These are phyloP conservation scores for Orbilia javanica DNA, from an alignment of 2,329 filamentous ascomycete genomes.

Conservation along the genomic window DNA sequence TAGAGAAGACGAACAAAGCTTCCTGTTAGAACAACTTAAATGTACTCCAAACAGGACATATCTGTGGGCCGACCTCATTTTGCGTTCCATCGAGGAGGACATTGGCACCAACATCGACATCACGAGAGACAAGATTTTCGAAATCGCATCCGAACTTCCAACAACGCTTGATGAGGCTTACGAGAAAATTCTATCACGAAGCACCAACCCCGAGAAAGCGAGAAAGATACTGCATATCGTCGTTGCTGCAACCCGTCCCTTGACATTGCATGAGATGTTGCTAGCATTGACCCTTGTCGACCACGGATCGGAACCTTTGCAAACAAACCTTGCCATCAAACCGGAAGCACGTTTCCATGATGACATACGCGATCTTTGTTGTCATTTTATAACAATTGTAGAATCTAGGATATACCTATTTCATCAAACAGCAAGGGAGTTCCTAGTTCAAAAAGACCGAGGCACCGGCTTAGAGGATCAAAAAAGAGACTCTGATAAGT, in stretches of 20 bases:
- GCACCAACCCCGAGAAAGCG: neutral
- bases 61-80: constrained; percentile 23
- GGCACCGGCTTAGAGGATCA: neutral
- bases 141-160: constrained; percentile 17
- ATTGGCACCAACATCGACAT: constrained; percentile 1
- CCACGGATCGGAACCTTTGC: neutral
- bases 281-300: constrained; percentile 7
- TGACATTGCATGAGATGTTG: constrained; percentile 33
- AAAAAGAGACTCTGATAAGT: neutral
- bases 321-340: neutral
- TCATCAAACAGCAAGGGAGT: constrained; percentile 57
- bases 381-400: constrained; percentile 43
- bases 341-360: constrained; percentile 6
- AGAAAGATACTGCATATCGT: constrained; percentile 22
- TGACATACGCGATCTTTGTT: constrained; percentile 38
- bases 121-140: neutral
- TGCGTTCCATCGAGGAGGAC: constrained; percentile 13
- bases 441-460: constrained; percentile 13
- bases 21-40: constrained; percentile 5
- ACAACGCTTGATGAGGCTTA: constrained; percentile 32
- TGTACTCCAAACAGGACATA: constrained; percentile 25
- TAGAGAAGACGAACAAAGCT: neutral
- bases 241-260: constrained; percentile 19
- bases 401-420: constrained; percentile 52
- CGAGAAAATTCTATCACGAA: constrained; percentile 26